Percentiles rank a stretch among this genome's conserved stretches.
Evolutionary conservation across 2,329 filamentous ascomycete species (phyloP).

Genomic region (Arthrobotrys sinensis): DNA sequence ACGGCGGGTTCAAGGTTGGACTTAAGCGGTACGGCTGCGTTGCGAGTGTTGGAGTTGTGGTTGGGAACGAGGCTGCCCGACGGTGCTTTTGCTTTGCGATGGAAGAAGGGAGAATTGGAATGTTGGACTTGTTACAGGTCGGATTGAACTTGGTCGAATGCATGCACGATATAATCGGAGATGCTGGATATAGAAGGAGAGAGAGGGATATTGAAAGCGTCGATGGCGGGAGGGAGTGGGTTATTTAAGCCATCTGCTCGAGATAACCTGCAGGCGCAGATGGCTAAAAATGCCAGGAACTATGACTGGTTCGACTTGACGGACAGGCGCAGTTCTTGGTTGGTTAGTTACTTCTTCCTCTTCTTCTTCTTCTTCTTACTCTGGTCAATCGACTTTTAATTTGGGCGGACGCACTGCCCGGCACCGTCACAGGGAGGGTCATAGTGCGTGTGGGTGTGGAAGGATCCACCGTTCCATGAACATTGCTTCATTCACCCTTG

Average conservation of each 20-base stretch:
- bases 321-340: conserved; percentile 17
- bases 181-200: conserved; percentile 28
- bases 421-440: neutral
- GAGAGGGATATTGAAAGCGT: conserved; percentile 6
- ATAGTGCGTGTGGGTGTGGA: conserved; percentile 3
- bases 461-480: conserved; percentile 29
- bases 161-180: conserved; percentile 33
- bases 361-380: conserved; percentile 6
- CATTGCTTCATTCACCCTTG: conserved; percentile 6
- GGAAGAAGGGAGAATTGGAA: conserved; percentile 13
- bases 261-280: conserved; percentile 45
- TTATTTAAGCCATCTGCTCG: conserved; percentile 54
- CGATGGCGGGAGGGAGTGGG: conserved; percentile 36
- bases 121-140: conserved; percentile 29
- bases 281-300: conserved; percentile 34
- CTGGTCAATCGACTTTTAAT: conserved; percentile 41
- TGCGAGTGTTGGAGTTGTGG: conserved; percentile 46
- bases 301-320: conserved; percentile 35
- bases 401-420: conserved; percentile 47
- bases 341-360: no score
- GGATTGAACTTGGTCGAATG: conserved; percentile 38
- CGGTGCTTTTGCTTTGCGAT: conserved; percentile 5
- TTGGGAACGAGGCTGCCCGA: conserved; percentile 37
- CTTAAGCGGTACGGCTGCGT: conserved; percentile 22
- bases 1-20: conserved; percentile 10